A percentile compares a stretch with the other conserved stretches of the same genome.
phyloP scores from a whole-genome alignment of 2,329 filamentous ascomycete genomes.

The Botryotinia globosa region DNA sequence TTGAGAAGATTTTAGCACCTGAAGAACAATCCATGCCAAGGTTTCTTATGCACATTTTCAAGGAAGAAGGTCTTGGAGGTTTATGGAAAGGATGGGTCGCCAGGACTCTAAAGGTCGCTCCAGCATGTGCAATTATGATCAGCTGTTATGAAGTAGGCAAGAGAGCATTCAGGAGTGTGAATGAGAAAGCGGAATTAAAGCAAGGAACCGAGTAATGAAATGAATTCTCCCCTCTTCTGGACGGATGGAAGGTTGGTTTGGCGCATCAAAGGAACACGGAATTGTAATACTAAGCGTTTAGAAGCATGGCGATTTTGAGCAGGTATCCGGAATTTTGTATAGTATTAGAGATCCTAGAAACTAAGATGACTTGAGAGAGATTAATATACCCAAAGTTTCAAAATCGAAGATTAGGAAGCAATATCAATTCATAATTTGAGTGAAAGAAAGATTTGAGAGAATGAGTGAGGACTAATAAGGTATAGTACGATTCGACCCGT shows the following conservation, averaged over 20 bases:
- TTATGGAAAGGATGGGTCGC: conserved; percentile 92
- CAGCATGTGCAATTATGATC: conserved; percentile 98
- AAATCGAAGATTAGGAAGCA: not conserved
- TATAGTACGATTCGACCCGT: not conserved
- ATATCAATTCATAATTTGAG: not conserved
- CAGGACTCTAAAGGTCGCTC: conserved; percentile 88
- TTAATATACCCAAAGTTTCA: not conserved
- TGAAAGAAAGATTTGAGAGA: not conserved
- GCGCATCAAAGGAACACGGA: conserved; percentile 4
- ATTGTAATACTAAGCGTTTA: conserved; percentile 20
- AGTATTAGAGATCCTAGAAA: conserved; percentile 25
- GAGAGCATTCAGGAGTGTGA: conserved; percentile 74
- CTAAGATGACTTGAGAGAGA: conserved; percentile 3
- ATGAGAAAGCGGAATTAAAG: conserved; percentile 48
- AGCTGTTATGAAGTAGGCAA: conserved; percentile 97
- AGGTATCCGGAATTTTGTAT: conserved; percentile 20
- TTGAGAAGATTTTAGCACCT: conserved; percentile 48
- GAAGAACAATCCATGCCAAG: conserved; percentile 77
- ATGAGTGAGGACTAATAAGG: not conserved
- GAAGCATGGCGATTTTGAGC: conserved; percentile 32
- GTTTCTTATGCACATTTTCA: conserved; percentile 88
- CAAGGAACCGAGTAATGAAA: conserved; percentile 26
- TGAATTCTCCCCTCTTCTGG: not conserved
- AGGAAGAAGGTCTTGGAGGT: conserved; percentile 74
- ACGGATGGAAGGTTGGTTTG: not conserved